phyloP scores from a whole-genome alignment of 495 filamentous ascomycete genomes.

The Aspergillus egyptiacus region DNA sequence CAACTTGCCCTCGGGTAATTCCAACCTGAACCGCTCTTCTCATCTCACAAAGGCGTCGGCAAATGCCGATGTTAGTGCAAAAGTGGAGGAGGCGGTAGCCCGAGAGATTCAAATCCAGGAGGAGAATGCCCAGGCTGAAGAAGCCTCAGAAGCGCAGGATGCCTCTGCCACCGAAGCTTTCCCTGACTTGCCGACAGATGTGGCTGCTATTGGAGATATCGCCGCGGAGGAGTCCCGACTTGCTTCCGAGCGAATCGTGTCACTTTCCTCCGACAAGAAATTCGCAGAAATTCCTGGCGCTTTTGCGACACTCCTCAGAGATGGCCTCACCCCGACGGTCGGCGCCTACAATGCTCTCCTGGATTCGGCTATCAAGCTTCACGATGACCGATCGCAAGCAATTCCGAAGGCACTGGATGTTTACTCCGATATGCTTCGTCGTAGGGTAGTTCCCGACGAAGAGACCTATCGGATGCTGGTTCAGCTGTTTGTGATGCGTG shows the following conservation, averaged over 20 bases:
- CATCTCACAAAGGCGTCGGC: slow-evolving; percentile 56
- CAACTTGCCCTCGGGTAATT: slow-evolving; percentile 15
- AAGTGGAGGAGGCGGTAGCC: slow-evolving; percentile 60
- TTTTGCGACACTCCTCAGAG: slow-evolving; percentile 77
- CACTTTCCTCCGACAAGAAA: slow-evolving; percentile 58
- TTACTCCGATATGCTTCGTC: slow-evolving; percentile 91
- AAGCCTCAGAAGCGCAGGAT: slow-evolving; percentile 29
- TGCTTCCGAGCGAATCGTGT: slow-evolving; percentile 69
- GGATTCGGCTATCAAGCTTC: slow-evolving; percentile 69
- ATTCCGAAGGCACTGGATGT: slow-evolving; percentile 88
- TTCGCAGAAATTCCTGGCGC: slow-evolving; percentile 83
- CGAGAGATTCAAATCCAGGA: slow-evolving; percentile 53
- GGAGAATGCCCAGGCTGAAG: slow-evolving; percentile 41
- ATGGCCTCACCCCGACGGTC: slow-evolving; percentile 71
- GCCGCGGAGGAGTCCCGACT: slow-evolving; percentile 51
- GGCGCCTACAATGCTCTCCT: slow-evolving; percentile 86
- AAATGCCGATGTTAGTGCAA: slow-evolving; percentile 48
- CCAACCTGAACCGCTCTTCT: slow-evolving; percentile 21
- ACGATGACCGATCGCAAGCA: slow-evolving; percentile 63
- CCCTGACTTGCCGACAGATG: slow-evolving; percentile 26
- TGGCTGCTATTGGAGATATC: slow-evolving; percentile 26
- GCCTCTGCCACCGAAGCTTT: slow-evolving; percentile 29
- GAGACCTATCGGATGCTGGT: slow-evolving; percentile 84
- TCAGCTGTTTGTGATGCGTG: slow-evolving; percentile 69
- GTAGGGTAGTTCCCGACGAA: slow-evolving; percentile 72